Base-by-base conservation (phyloP, 2,329 filamentous ascomycete species). In the Colletotrichum lupini region DNA sequence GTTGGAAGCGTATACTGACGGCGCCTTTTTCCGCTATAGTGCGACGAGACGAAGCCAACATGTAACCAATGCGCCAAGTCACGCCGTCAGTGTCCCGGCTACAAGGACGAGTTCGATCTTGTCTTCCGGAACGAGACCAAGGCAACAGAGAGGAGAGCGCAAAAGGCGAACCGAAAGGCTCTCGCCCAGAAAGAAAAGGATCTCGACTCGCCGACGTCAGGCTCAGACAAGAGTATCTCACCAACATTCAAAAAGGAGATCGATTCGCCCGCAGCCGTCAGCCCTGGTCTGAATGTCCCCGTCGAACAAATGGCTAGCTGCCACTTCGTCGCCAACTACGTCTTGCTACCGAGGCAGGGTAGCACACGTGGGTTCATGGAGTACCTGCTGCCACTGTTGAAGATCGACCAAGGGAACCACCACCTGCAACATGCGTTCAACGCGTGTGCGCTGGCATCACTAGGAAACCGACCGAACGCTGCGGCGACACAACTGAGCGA, bases 41-140 rank as follows among this genome's bases (percentile, higher is more conserved):
- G 91, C 80, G 91, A 93, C 79, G 91, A 93, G 80, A 89, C 87
- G 52, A 92, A 90, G 75, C 91, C 91, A 11, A 90, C 88, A 5
- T 93, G 91, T 81, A 88, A 87, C 53, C 91, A 92, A 78, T 93
- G 91, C 77, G 83, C 86, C 75, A 92, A 92, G 77, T 92, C 90
- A 49, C 85, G 89, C 70, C 87, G 90, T 52, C 85, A 88, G 76
- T 93, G 91, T 78, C 91, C 91, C 3, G 91, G 91, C 58, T 93
- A 93, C 81, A 91, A 90, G 79, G 90, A 93, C 78, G 91, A 93
- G 76, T 93, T 94, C 76, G 92, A 94, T 77, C 83, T 94, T 28
- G 89, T 94, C 67, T 93, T 94, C 77, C 90, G 92, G 68, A 92
- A 94, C 79, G 92, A 94, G 82, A 94, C 92, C 32, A 89, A 90